Base-by-base conservation (phyloP, 2,329 filamentous ascomycete genomes). In the Phyllosticta citribraziliensis region DNA sequence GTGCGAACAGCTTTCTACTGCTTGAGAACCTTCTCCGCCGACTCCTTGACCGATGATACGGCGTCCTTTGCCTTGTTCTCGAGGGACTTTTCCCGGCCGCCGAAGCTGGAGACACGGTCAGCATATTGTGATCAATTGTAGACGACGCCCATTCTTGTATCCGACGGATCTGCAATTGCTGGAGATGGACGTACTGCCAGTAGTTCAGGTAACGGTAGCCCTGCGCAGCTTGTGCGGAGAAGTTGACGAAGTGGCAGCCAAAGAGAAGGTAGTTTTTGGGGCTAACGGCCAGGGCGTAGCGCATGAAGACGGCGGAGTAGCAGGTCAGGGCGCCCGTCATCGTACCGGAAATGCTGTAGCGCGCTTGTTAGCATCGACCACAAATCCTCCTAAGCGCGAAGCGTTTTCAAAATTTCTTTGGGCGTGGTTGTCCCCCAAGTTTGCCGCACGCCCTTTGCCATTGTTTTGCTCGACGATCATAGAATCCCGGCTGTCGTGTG, bases 181-280 rank as follows among this genome's bases (percentile, higher is more conserved):
- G 27, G 12, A 20, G 19, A 22, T 27, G 20, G 55, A 69, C 70
- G 52, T 67, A 72, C 70, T 81, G 76, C 80, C 80, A 85, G 74
- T 85, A 84, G 67, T 81, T 80, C 64, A 84, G 64, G 69, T 83
- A 87, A 60, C 84, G 77, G 74, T 85, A 86, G 20, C 78, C 83
- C 71, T 87, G 84, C 33, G 80, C 81, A 53, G 77, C 66, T 73
- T 87, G 84, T 54, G 82, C 82, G 65, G 73, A 74, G 73, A 84
- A 86, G 75, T 87, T 87, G 74, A 86, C 79, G 63, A 82, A 75
- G 73, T 87, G 84, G 76, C 84, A 87, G 65, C 81, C 84, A 73
- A 87, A 87, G 61, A 87, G 82, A 65, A 87, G 82, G 76, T 86
- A 86, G 76, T 87, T 87, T 68, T 78, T 78, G 51, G 84, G 84